Conservation (phyloP, 108 stramenopile genomes). For the Cyclotella distinguenda region DNA sequence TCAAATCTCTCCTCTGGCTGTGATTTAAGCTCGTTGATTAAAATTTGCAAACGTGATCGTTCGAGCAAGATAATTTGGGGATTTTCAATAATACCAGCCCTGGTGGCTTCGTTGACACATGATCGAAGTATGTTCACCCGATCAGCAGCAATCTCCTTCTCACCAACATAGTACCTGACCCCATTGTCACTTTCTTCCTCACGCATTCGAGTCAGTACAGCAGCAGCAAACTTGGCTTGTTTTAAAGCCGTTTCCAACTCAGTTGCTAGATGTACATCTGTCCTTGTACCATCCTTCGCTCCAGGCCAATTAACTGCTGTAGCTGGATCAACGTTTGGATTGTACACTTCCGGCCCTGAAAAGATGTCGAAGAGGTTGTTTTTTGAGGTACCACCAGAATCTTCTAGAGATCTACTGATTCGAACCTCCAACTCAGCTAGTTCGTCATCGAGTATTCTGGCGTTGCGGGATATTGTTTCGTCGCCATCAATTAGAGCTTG, state of each 20-base stretch:
- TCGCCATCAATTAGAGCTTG: slow-evolving; percentile 70
- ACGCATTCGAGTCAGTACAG: slow-evolving; percentile 58
- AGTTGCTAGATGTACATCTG: slow-evolving; percentile 61
- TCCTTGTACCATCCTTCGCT: slow-evolving; percentile 65
- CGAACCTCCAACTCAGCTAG: slow-evolving; percentile 73
- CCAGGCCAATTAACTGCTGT: slow-evolving; percentile 85
- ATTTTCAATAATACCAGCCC: slow-evolving; percentile 73
- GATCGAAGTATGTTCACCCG: slow-evolving; percentile 62
- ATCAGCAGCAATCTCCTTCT: slow-evolving; percentile 51
- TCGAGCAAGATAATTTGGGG: slow-evolving; percentile 62
- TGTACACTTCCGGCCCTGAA: slow-evolving; percentile 82
- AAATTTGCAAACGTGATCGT: slow-evolving; percentile 62
- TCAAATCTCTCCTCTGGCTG: slow-evolving; percentile 82
- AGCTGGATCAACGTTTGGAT: slow-evolving; percentile 80
- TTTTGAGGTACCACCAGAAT: slow-evolving; percentile 48
- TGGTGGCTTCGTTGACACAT: slow-evolving; percentile 64
- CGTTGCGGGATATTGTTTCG: slow-evolving; percentile 68
- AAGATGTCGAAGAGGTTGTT: slow-evolving; percentile 80
- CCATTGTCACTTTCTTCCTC: slow-evolving; percentile 32
- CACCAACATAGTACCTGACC: slow-evolving; percentile 58
- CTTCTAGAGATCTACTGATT: slow-evolving; percentile 65
- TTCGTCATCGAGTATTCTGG: slow-evolving; percentile 74
- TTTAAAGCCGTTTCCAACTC: slow-evolving; percentile 66
- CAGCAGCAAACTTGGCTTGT: slow-evolving; percentile 79
- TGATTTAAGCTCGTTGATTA: slow-evolving; percentile 72